Evolutionary conservation across 805 yeast species (phyloP), one percentile per base, ranked within the genome.

Genomic region (Yamadazyma scolyti): DNA sequence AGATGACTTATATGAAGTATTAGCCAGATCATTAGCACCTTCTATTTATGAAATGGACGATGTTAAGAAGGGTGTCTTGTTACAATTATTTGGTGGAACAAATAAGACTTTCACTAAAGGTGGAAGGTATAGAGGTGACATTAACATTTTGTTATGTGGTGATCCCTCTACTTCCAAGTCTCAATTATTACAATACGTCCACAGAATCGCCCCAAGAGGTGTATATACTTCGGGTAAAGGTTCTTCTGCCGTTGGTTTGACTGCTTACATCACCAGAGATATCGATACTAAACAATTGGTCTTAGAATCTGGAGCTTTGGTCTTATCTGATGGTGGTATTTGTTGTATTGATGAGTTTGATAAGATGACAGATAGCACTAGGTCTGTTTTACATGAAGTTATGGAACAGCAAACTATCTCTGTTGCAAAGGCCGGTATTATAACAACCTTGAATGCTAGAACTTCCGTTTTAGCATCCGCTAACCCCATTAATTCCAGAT

Each of bases 371-470:
- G 97, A 93, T 46, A 65, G 94, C 2, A 90, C 97, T 0, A 70
- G 97, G 50, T 87, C 96, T 6, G 97, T 93, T 8, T 66, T 93
- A 32, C 98, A 93, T 56, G 98, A 93, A 69, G 98, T 93, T 8
- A 93, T 93, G 98, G 98, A 93, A 65, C 98, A 93, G 56, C 98
- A 93, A 58, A 93, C 98, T 1, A 93, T 93, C 25, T 88, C 97
- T 7, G 87, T 93, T 50, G 98, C 98, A 19, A 93, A 93, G 52
- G 98, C 98, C 1, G 98, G 98, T 38, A 93, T 93, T 51, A 93
- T 93, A 49, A 93, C 98, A 5, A 93, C 97, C 0, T 68, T 93
- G 39, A 93, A 93, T 56, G 98, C 98, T 1, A 75, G 98, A 60
- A 90, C 97, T 0, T 90, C 97, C 1, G 82, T 93, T 42, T 66